phyloP scores from a whole-genome alignment of 2,329 filamentous ascomycete genomes.

The Meredithiella fracta region DNA sequence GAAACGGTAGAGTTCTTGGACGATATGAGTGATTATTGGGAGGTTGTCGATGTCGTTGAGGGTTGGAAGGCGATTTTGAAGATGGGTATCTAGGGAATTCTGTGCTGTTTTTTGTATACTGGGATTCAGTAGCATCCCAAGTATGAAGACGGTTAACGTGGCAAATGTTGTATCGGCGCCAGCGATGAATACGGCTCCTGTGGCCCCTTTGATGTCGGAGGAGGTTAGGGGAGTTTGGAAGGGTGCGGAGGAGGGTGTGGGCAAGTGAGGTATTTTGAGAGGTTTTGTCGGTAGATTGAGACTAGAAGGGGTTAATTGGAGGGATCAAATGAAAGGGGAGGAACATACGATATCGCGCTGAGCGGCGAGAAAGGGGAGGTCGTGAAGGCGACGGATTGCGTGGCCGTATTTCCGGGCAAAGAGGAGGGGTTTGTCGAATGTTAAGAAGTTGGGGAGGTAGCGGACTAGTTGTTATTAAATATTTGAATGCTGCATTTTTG shows the following conservation, averaged over 20 bases:
- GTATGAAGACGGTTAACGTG: conserved; percentile 25
- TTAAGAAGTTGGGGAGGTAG: neutral
- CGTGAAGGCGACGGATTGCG: conserved; percentile 22
- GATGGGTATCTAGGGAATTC: conserved; percentile 28
- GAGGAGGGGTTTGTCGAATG: conserved; percentile 7
- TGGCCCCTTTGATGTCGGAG: conserved; percentile 33
- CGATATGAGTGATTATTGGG: neutral
- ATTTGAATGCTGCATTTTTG: too few species aligned
- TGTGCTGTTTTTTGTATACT: conserved; percentile 31
- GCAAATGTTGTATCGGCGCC: conserved; percentile 30
- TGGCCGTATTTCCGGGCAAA: conserved; percentile 22
- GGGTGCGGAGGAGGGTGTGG: conserved; percentile 17
- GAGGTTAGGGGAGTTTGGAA: conserved; percentile 18
- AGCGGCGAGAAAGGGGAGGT: conserved; percentile 20
- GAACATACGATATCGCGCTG: conserved; percentile 11
- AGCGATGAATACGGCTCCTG: conserved; percentile 32
- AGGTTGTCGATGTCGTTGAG: neutral
- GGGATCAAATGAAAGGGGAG: neutral
- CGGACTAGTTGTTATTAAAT: too few species aligned
- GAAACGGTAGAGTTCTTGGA: conserved; percentile 17
- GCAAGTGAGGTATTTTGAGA: conserved; percentile 17
- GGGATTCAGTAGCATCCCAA: conserved; percentile 28
- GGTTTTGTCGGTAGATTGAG: conserved; percentile 13
- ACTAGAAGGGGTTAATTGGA: conserved; percentile 17
- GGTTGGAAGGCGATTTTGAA: neutral